Evolutionary conservation across 2,329 filamentous ascomycete genomes (phyloP), one percentile per base, ranked within the genome.

Genomic region (Colletotrichum sojae): DNA sequence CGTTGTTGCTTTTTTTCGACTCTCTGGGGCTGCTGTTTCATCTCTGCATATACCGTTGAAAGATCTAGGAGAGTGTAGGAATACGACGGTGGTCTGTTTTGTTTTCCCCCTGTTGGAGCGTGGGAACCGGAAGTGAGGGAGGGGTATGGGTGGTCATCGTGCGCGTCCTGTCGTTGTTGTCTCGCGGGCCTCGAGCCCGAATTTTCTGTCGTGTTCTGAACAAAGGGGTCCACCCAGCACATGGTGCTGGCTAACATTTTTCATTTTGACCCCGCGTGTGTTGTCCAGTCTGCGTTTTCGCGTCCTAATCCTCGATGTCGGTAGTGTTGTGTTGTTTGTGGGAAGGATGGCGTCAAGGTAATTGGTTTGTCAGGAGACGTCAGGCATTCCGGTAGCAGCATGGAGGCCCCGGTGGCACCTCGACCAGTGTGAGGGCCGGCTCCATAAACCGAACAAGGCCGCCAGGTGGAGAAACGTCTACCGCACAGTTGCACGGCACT

Each of bases 11-110:
- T 31, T 55, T 20, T 31, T 55, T 45, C 36, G 46, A 54, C n/a
- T 63, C 27, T 40, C 13, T 22, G 48, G 48, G 67, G 46, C 27
- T 40, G 56, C 13, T 56, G 36, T 48, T 48, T 53, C 56, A 10
- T 61, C 22, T 61, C 46, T 62, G 59, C 49, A 65, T 59, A 13
- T 15, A 45, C 43, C 46, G 66, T 20, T 53, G 39, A 51, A 67
- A 64, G 40, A 53, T 18, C 16, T 40, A 8, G 57, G 58, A 66
- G 63, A 54, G 61, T 59, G 61, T 59, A 55, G 48, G 48, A 59
- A 46, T 54, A 55, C 31, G 60, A 52, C 39, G 16, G 46, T 52
- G 46, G 57, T 60, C 45, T 20, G 40, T 63, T 52, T 27, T 49
- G 16, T n/a, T 49, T 18, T 49, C 49, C 45, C 18, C 18, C 46